A percentile compares a stretch with the other conserved stretches of the same genome.
phyloP scores from a whole-genome alignment of 305 asterid species.

The Salvia sclarea region DNA sequence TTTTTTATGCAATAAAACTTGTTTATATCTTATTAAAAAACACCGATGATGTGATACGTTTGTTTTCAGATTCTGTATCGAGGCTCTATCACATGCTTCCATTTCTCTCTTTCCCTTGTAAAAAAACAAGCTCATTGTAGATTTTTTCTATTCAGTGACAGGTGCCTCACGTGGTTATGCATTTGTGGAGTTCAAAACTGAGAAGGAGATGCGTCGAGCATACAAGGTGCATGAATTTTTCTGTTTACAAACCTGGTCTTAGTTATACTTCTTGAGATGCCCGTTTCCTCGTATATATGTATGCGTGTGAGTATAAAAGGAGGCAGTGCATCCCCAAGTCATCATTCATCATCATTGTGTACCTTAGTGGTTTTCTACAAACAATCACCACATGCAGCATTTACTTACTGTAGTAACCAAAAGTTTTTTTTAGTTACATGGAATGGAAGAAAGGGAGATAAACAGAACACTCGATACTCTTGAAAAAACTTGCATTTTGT shows the following conservation, averaged over 20 bases:
- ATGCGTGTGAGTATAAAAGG: background rate
- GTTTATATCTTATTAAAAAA: too few species aligned
- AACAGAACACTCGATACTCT: slow-evolving; percentile 5
- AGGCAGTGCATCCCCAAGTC: background rate
- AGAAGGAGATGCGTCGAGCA: slow-evolving; percentile 85
- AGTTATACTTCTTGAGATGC: slow-evolving; percentile 7
- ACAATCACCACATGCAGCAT: background rate
- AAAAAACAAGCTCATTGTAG: slow-evolving; percentile 17
- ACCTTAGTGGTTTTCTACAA: background rate
- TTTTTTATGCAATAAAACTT: too few species aligned
- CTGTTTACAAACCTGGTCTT: background rate
- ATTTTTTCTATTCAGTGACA: slow-evolving; percentile 57
- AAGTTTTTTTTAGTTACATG: background rate
- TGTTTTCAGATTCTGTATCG: too few species aligned
- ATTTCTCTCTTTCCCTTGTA: background rate
- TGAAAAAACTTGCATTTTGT: background rate
- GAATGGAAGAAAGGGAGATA: background rate
- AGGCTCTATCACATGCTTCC: background rate
- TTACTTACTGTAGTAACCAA: background rate
- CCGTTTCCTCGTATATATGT: background rate
- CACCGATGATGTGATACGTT: too few species aligned
- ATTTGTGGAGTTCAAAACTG: slow-evolving; percentile 86
- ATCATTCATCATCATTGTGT: background rate
- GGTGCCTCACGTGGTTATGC: slow-evolving; percentile 96
- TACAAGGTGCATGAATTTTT: slow-evolving; percentile 54